Percentiles rank a stretch among this genome's conserved stretches.
phyloP scores from a whole-genome alignment of 2,329 filamentous ascomycete species.

The Fusarium dlaminii region DNA sequence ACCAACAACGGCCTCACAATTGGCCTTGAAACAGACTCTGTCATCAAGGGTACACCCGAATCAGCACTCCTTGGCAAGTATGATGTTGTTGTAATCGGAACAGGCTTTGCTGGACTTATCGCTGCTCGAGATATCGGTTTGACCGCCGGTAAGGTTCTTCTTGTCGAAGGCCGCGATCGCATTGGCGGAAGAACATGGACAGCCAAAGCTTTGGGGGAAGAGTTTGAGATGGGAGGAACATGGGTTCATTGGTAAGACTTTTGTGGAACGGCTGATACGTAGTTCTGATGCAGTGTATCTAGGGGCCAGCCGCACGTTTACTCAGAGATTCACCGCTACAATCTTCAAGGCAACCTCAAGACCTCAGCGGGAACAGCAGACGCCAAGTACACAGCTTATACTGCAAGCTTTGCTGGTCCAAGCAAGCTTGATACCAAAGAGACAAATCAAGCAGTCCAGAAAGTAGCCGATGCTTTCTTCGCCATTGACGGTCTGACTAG shows the following conservation, averaged over 20 bases:
- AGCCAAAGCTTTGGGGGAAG: conserved; percentile 44
- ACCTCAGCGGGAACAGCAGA: conserved; percentile 15
- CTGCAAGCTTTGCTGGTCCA: background rate
- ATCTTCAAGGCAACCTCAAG: conserved; percentile 28
- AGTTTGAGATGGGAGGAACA: conserved; percentile 54
- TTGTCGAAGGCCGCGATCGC: conserved; percentile 52
- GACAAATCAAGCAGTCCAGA: background rate
- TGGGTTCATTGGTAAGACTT: conserved; percentile 46
- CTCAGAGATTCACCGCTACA: conserved; percentile 26
- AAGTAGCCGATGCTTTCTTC: conserved; percentile 43
- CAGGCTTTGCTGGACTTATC: conserved; percentile 20
- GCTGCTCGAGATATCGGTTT: conserved; percentile 12
- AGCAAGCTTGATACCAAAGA: background rate
- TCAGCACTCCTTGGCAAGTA: background rate
- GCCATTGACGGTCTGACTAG: conserved; percentile 44
- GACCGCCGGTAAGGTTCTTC: conserved; percentile 33
- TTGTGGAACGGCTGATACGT: accelerated
- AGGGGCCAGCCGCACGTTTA: conserved; percentile 36
- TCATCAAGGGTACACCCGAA: background rate
- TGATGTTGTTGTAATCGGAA: conserved; percentile 24
- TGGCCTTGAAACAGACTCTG: conserved; percentile 23
- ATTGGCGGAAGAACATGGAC: conserved; percentile 56
- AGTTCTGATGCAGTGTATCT: background rate
- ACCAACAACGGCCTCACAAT: background rate
- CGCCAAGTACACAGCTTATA: conserved; percentile 9